phyloP scores from a whole-genome alignment of 106 monocot genomes.

The Acanthochlamys bracteata region DNA sequence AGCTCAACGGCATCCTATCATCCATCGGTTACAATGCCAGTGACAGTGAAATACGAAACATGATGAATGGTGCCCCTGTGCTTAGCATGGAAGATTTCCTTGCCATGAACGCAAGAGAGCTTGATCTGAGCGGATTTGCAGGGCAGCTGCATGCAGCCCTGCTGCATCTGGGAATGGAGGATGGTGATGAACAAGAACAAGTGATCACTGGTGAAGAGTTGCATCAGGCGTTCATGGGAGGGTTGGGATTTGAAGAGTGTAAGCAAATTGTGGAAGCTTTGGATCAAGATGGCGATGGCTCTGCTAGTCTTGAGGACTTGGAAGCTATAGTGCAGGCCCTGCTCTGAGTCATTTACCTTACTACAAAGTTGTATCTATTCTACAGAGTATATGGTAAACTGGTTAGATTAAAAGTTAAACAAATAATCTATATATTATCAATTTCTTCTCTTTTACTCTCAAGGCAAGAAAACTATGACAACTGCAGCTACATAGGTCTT shows the following conservation, averaged over 20 bases:
- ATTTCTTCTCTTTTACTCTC: too few species aligned
- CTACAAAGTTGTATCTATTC: too few species aligned
- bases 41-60: conserved; percentile 15
- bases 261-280: conserved; percentile 32
- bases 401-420: too few species aligned
- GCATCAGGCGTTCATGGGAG: conserved; percentile 19
- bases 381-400: too few species aligned
- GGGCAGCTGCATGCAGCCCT: conserved; percentile 19
- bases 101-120: conserved; percentile 19
- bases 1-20: conserved; percentile 34
- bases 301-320: conserved; percentile 31
- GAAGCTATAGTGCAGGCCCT: conserved; percentile 25
- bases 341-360: conserved; percentile 1
- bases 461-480: too few species aligned
- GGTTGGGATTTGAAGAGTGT: conserved; percentile 27
- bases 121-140: conserved; percentile 18
- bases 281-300: conserved; percentile 46
- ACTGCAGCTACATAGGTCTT: too few species aligned
- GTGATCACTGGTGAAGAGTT: conserved; percentile 38
- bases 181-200: neutral
- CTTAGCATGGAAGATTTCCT: conserved; percentile 32
- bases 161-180: conserved; percentile 9
- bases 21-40: conserved; percentile 31
- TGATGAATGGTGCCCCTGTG: conserved; percentile 29
- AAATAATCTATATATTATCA: too few species aligned